A percentile compares a stretch with the other conserved stretches of the same genome.
Conservation (phyloP, 208 protist genomes). For the Paratrypanosoma confusum region DNA sequence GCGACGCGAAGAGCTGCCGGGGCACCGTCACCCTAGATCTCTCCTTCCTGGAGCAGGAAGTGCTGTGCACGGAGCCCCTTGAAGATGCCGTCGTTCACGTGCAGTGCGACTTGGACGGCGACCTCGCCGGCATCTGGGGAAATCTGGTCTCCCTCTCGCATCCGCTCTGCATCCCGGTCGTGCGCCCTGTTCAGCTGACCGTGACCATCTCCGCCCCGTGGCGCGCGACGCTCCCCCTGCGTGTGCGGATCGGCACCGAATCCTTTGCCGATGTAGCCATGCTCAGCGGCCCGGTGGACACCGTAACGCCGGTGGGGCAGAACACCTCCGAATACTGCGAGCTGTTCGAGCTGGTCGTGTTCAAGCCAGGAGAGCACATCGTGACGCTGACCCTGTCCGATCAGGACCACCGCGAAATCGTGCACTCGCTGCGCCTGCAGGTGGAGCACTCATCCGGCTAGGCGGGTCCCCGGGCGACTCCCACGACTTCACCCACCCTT, state of each 20-base stretch:
- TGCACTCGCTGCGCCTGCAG: constrained; percentile 33
- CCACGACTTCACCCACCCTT: too few species aligned
- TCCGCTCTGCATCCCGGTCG: constrained; percentile 18
- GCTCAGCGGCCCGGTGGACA: constrained; percentile 51
- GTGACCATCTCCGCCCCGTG: constrained; percentile 48
- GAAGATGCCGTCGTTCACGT: constrained; percentile 59
- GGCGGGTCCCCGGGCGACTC: too few species aligned
- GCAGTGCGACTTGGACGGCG: not conserved
- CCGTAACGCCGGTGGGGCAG: constrained; percentile 32
- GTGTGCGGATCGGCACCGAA: constrained; percentile 42
- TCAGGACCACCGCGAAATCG: constrained; percentile 37
- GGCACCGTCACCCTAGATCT: constrained; percentile 57
- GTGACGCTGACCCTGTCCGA: constrained; percentile 54
- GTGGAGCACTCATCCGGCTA: constrained; percentile 28
- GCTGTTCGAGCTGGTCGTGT: constrained; percentile 55
- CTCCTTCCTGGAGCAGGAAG: constrained; percentile 25
- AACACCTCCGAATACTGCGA: too few species aligned
- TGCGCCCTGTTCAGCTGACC: constrained; percentile 36
- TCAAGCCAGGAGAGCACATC: constrained; percentile 65
- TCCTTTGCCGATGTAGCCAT: constrained; percentile 53
- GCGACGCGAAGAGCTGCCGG: constrained; percentile 44
- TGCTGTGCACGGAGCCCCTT: constrained; percentile 53
- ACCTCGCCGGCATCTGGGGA: not conserved
- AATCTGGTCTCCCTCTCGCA: not conserved
- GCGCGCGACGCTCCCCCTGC: constrained; percentile 46